Evolutionary conservation across 208 protist species (phyloP).

Genomic region (Trypanosoma conorhini): DNA sequence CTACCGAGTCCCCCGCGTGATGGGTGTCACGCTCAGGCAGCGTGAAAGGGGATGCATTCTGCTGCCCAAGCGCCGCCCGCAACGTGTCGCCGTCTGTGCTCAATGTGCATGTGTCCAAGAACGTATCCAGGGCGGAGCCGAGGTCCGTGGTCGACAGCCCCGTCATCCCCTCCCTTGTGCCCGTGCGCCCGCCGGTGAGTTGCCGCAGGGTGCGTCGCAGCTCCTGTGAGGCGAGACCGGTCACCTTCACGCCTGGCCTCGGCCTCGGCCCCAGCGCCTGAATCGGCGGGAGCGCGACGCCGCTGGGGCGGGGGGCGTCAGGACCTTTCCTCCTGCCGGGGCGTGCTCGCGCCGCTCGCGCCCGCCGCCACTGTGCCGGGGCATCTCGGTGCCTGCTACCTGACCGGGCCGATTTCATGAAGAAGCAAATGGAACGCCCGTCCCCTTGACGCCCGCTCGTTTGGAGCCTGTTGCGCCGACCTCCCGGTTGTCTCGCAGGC

Average conservation of each 20-base stretch:
- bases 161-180: neutral
- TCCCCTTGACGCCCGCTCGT: neutral
- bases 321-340: neutral
- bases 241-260: neutral
- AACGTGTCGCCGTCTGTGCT: neutral
- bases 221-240: constrained; percentile 17
- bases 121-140: neutral
- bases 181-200: neutral
- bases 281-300: neutral
- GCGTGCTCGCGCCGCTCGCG: neutral
- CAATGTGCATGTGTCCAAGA: constrained; percentile 4
- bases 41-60: neutral
- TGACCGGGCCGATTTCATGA: neutral
- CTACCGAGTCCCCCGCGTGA: neutral
- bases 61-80: neutral
- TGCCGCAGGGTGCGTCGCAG: constrained; percentile 17
- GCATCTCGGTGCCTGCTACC: neutral
- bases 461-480: neutral
- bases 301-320: neutral
- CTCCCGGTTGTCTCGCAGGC: neutral
- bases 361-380: neutral
- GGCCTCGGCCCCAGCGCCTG: neutral
- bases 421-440: neutral
- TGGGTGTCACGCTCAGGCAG: neutral
- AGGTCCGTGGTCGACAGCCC: neutral